phyloP scores from a whole-genome alignment of 495 filamentous ascomycete genomes.

The Acidiella bohemica region DNA sequence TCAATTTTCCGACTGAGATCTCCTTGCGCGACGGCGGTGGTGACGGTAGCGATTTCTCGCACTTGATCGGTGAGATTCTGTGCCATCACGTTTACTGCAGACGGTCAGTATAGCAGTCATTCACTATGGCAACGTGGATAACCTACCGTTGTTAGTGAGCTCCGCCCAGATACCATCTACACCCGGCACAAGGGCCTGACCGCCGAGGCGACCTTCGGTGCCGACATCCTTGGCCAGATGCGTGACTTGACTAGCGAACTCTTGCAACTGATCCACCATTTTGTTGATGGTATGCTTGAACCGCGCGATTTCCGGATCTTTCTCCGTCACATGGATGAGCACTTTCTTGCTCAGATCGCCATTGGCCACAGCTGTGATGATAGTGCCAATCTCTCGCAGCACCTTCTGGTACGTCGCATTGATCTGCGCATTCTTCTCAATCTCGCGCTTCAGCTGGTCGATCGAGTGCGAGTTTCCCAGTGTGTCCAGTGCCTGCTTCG shows the following conservation, averaged over 20 bases:
- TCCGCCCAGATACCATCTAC: slow-evolving; percentile 96
- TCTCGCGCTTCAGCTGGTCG: slow-evolving; percentile 66
- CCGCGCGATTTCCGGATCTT: slow-evolving; percentile 98
- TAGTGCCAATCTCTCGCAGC: slow-evolving; percentile 88
- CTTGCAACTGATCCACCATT: slow-evolving; percentile 98
- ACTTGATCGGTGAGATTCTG: slow-evolving; percentile 74
- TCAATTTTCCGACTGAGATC: slow-evolving; percentile 97
- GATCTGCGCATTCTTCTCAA: slow-evolving; percentile 92
- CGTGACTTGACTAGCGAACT: slow-evolving; percentile 95
- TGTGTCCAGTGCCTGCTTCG: slow-evolving; percentile 12
- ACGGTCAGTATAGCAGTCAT: slow-evolving; percentile 23
- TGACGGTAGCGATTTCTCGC: slow-evolving; percentile 93
- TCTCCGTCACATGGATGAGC: slow-evolving; percentile 85
- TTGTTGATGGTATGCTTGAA: slow-evolving; percentile 97
- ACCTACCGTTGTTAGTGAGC: slow-evolving; percentile 78
- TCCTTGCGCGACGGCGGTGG: slow-evolving; percentile 90
- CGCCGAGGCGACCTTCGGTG: slow-evolving; percentile 92
- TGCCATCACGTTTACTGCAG: slow-evolving; percentile 89
- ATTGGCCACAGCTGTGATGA: slow-evolving; percentile 87
- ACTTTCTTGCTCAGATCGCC: slow-evolving; percentile 98
- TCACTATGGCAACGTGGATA: too few species aligned
- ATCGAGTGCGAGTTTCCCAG: slow-evolving; percentile 42
- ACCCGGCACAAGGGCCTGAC: slow-evolving; percentile 85
- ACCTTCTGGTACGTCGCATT: slow-evolving; percentile 99
- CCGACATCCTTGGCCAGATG: slow-evolving; percentile 93